phyloP scores from a whole-genome alignment of 2,329 filamentous ascomycete genomes.

The Aspergillus pseudoterreus region DNA sequence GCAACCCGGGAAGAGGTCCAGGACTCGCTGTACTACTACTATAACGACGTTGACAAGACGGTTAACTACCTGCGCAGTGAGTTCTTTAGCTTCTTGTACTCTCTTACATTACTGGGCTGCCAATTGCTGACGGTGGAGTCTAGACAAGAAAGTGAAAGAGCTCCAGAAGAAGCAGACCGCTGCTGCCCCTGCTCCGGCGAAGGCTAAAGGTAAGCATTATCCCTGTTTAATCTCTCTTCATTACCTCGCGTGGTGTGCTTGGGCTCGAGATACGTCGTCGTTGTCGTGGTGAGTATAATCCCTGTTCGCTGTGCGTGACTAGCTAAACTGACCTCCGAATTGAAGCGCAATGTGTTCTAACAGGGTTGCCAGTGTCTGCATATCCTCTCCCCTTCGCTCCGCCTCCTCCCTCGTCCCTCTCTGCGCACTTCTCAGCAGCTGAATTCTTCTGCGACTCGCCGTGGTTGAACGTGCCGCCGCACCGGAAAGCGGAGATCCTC shows the following conservation, averaged over 20 bases:
- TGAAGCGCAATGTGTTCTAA: slow-evolving; percentile 37
- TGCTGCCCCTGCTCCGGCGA: slow-evolving; percentile 12
- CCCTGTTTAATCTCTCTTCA: slow-evolving; percentile 3
- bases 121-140: neutral
- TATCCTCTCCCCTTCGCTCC: slow-evolving; percentile 25
- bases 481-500: slow-evolving; percentile 62
- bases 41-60: slow-evolving; percentile 85
- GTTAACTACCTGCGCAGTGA: slow-evolving; percentile 73
- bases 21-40: slow-evolving; percentile 92
- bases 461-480: slow-evolving; percentile 70
- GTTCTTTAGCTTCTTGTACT: slow-evolving; percentile 9
- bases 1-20: slow-evolving; percentile 72
- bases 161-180: slow-evolving; percentile 28
- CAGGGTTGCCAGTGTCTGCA: slow-evolving; percentile 31
- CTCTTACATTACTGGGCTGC: too few species aligned
- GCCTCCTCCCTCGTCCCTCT: slow-evolving; percentile 16
- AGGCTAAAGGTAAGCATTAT: slow-evolving; percentile 24
- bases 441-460: slow-evolving; percentile 79
- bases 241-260: slow-evolving; percentile 21
- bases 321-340: slow-evolving; percentile 28
- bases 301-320: slow-evolving; percentile 12
- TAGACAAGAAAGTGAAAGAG: slow-evolving; percentile 37
- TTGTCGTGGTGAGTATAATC: slow-evolving; percentile 12
- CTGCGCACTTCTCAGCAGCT: slow-evolving; percentile 42
- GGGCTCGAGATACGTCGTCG: slow-evolving; percentile 21